Evolutionary conservation across 129 eudicot species (phyloP).

Genomic region (Chrysanthemum lavandulifolium): DNA sequence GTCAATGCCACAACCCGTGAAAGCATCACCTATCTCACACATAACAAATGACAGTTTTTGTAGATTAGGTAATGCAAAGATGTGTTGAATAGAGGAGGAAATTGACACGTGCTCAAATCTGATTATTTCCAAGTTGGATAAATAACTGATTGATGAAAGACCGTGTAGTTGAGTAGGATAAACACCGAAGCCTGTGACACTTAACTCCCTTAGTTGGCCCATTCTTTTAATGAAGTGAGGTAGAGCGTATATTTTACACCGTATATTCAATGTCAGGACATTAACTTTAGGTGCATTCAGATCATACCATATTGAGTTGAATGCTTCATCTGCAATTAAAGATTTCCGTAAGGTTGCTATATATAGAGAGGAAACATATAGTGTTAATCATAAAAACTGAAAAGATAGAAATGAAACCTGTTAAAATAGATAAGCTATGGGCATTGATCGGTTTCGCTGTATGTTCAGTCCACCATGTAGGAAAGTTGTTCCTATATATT

Average conservation of each 20-base stretch:
- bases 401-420: slow-evolving; percentile 24
- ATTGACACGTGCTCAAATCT: slow-evolving; percentile 34
- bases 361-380: not conserved
- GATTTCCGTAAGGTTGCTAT: not conserved
- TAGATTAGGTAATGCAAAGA: slow-evolving; percentile 27
- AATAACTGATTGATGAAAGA: slow-evolving; percentile 15
- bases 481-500: slow-evolving; percentile 23
- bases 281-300: slow-evolving; percentile 30
- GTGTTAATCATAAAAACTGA: not conserved
- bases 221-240: slow-evolving; percentile 28
- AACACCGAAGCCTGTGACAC: slow-evolving; percentile 26
- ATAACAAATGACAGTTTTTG: slow-evolving; percentile 39
- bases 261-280: slow-evolving; percentile 33
- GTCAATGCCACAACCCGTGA: slow-evolving; percentile 12
- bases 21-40: slow-evolving; percentile 43
- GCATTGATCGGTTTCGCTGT: not conserved
- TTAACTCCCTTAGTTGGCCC: slow-evolving; percentile 33
- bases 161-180: slow-evolving; percentile 20
- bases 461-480: slow-evolving; percentile 7
- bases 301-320: slow-evolving; percentile 33
- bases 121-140: slow-evolving; percentile 27
- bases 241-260: slow-evolving; percentile 16
- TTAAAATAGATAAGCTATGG: not conserved
- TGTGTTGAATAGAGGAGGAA: slow-evolving; percentile 26
- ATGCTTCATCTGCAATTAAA: slow-evolving; percentile 32